Evolutionary conservation across 2,329 filamentous ascomycete species (phyloP).

Genomic region (Cladosporium colombiae): DNA sequence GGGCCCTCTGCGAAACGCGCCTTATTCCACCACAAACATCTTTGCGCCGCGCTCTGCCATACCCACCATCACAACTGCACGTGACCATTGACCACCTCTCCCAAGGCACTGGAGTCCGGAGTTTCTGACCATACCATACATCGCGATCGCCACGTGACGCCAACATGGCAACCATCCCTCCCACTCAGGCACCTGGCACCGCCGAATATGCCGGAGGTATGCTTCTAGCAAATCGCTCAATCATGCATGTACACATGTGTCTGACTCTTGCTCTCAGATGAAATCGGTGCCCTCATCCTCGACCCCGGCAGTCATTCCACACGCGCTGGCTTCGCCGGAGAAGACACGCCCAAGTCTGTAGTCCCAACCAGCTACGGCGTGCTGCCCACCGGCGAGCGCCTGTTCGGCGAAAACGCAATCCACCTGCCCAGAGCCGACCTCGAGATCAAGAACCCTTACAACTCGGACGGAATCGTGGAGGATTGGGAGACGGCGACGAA

Average conservation of each 20-base stretch:
- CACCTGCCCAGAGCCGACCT: constrained; percentile 73
- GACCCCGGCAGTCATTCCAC: constrained; percentile 90
- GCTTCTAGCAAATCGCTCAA: background rate
- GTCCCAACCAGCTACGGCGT: constrained; percentile 85
- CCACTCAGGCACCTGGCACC: constrained; percentile 40
- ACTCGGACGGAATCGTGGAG: constrained; percentile 83
- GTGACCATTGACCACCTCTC: background rate
- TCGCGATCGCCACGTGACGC: background rate
- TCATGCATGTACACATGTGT: background rate
- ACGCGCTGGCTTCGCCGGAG: constrained; percentile 93
- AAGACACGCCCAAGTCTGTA: constrained; percentile 94
- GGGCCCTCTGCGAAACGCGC: constrained; percentile 7
- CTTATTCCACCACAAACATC: constrained; percentile 2
- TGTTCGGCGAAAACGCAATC: constrained; percentile 91
- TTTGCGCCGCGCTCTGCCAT: constrained; percentile 20
- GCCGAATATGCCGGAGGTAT: constrained; percentile 51
- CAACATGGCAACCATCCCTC: constrained; percentile 25
- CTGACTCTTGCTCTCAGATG: constrained; percentile 60
- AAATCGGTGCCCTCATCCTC: constrained; percentile 94
- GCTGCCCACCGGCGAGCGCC: constrained; percentile 53
- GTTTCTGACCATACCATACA: constrained; percentile 4
- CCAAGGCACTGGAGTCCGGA: constrained; percentile 13
- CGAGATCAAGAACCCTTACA: constrained; percentile 91
- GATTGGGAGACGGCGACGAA: constrained; percentile 92
- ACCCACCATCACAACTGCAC: constrained; percentile 24